Conservation (phyloP, 345 rosid genomes). For the Populus simonii region DNA sequence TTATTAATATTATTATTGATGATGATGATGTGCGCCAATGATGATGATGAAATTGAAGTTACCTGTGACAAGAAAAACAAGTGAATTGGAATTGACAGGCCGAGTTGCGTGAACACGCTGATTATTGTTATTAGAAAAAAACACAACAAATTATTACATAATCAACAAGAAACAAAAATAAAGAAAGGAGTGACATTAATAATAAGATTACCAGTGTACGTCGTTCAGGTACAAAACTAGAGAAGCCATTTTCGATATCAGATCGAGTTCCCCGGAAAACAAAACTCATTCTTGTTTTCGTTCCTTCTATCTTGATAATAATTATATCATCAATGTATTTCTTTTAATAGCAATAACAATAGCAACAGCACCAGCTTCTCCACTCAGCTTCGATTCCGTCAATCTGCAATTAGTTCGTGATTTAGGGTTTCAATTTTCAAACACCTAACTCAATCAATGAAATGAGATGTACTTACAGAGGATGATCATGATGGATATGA, state of each 20-base stretch:
- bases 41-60: not conserved
- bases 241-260: constrained; percentile 27
- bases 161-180: not conserved
- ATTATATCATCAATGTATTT: not conserved
- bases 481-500: no score
- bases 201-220: constrained; percentile 16
- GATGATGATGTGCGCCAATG: no score
- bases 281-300: constrained; percentile 16
- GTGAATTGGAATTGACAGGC: constrained; percentile 27
- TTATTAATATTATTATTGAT: no score
- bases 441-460: no score
- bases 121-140: not conserved
- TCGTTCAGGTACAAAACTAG: constrained; percentile 20
- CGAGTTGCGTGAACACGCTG: constrained; percentile 34
- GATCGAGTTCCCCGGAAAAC: constrained; percentile 24
- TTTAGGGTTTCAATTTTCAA: no score
- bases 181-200: not conserved
- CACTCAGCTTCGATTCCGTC: not conserved
- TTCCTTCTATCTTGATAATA: not conserved
- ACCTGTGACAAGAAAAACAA: constrained; percentile 32
- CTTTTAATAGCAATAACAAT: not conserved
- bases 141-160: not conserved
- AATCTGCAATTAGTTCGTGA: not conserved
- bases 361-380: not conserved
- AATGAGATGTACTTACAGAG: no score